A percentile compares a stretch with the other conserved stretches of the same genome.
These are phyloP conservation scores for Sporothrix luriei DNA, from an alignment of 2,329 filamentous ascomycete species.

Conservation along the genomic window DNA sequence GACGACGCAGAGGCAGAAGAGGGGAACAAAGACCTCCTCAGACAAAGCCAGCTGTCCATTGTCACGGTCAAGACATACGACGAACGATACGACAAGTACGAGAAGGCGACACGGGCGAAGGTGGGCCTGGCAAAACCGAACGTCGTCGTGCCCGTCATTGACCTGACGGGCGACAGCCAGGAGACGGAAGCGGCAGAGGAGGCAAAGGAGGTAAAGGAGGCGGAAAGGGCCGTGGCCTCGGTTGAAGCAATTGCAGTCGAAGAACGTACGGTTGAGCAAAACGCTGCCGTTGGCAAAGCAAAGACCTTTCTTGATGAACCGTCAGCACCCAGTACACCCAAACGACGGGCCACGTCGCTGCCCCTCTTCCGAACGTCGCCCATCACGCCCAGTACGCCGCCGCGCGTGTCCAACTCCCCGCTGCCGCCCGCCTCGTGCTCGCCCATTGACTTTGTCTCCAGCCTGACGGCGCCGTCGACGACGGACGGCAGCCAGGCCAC, in stretches of 20 bases:
- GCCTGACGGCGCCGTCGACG: constrained; percentile 15
- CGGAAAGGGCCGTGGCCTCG: too few relatives aligned
- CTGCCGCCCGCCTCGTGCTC: constrained; percentile 19
- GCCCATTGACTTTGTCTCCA: constrained; percentile 20
- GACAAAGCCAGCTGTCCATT: constrained; percentile 18
- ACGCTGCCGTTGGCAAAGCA: neutral
- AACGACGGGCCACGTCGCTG: neutral
- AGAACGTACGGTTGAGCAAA: too few relatives aligned
- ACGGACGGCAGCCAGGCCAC: neutral
- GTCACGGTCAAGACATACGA: constrained; percentile 19
- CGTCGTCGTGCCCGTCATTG: constrained; percentile 19
- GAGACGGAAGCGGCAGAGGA: neutral
- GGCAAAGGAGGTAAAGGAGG: constrained; percentile 1
- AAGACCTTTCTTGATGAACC: neutral
- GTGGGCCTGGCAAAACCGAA: too few relatives aligned
- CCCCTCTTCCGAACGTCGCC: neutral
- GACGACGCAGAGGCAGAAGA: neutral
- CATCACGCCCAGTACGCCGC: neutral
- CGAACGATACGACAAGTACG: neutral
- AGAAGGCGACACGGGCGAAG: neutral
- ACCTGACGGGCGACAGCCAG: constrained; percentile 28
- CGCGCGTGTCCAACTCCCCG: neutral
- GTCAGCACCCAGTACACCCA: neutral
- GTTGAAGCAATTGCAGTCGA: too few relatives aligned
- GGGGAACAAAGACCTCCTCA: neutral